Evolutionary conservation across 2,329 filamentous ascomycete genomes (phyloP).

Genomic region (Leptosphaerulina australis): DNA sequence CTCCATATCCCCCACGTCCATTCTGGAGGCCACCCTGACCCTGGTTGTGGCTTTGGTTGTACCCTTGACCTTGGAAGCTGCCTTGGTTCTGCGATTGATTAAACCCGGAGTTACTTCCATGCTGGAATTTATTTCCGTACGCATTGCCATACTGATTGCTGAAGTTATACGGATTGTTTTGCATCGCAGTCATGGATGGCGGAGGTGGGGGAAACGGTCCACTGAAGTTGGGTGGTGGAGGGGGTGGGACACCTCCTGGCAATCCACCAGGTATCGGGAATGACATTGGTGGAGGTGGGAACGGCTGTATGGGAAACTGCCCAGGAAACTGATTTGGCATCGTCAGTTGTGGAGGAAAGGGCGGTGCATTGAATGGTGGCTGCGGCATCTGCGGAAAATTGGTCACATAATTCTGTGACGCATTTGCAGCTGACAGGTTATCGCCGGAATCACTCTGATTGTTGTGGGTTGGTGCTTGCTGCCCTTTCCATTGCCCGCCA

Average conservation of each 20-base stretch:
- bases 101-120: constrained; percentile 18
- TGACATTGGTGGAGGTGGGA: constrained; percentile 29
- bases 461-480: constrained; percentile 10
- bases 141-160: constrained; percentile 18
- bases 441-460: constrained; percentile 8
- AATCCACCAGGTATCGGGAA: constrained; percentile 24
- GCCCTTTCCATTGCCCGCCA: constrained; percentile 19
- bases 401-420: constrained; percentile 13
- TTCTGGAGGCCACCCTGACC: constrained; percentile 22
- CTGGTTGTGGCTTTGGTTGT: constrained; percentile 15
- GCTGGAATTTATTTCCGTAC: constrained; percentile 18
- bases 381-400: constrained; percentile 21
- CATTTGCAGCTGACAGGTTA: constrained; percentile 15
- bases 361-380: constrained; percentile 25
- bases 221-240: constrained; percentile 33
- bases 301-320: constrained; percentile 24
- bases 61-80: constrained; percentile 9
- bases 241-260: constrained; percentile 26
- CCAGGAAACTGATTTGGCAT: constrained; percentile 29
- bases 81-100: constrained; percentile 6
- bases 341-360: constrained; percentile 25
- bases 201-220: constrained; percentile 31
- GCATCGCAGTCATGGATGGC: constrained; percentile 25
- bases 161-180: constrained; percentile 19
- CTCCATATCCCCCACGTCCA: constrained; percentile 27